phyloP scores from a whole-genome alignment of 2,329 filamentous ascomycete species.

The Calonectria fujianensis region DNA sequence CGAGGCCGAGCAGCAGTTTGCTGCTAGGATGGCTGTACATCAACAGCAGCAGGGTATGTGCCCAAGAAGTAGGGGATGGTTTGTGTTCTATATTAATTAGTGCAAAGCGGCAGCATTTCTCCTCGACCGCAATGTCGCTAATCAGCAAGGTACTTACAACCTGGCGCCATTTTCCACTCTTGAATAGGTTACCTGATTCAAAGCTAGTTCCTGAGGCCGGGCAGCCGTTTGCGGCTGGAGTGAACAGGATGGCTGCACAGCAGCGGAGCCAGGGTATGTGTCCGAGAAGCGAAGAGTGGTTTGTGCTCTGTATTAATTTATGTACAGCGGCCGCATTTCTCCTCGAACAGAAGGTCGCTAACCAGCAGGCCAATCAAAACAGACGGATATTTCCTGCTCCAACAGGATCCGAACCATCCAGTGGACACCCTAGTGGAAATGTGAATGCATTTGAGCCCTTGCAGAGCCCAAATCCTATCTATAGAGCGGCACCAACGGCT shows the following conservation, averaged over 20 bases:
- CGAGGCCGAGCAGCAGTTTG: not conserved
- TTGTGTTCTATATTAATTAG: not conserved
- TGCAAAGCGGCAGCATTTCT: not conserved
- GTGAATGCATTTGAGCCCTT: not conserved
- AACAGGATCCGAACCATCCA: not conserved
- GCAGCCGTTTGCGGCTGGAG: not conserved
- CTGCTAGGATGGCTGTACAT: not conserved
- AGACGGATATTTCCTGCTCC: not conserved
- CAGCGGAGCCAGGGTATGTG: not conserved
- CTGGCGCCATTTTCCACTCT: not conserved
- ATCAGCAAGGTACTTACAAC: slow-evolving; percentile 7
- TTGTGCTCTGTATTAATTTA: not conserved
- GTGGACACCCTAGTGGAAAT: not conserved
- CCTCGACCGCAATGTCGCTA: not conserved
- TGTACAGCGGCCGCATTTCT: not conserved
- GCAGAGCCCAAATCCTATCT: not conserved
- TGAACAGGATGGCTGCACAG: slow-evolving; percentile 4
- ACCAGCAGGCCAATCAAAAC: slow-evolving; percentile 18
- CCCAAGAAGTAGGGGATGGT: no score
- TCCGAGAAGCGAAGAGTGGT: no score
- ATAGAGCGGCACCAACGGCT: not conserved
- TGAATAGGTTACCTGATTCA: not conserved
- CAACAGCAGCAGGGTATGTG: not conserved
- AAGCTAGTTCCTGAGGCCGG: not conserved
- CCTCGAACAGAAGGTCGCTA: not conserved